Percentiles rank a stretch among this genome's conserved stretches.
Conservation (phyloP, 441 rosid species). For the Adansonia grandidieri region DNA sequence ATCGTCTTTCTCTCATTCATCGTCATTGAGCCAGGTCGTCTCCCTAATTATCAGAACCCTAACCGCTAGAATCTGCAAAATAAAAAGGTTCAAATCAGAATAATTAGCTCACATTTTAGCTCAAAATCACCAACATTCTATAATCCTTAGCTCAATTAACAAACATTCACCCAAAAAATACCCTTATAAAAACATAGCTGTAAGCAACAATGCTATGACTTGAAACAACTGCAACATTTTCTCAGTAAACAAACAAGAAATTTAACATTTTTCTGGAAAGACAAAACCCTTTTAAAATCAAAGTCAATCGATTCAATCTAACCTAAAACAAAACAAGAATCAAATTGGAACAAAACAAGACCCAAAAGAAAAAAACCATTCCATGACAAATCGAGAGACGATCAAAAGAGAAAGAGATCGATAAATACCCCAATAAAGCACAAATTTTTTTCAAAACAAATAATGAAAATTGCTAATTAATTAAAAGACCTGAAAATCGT, state of each 20-base stretch:
- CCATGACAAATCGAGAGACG: not conserved
- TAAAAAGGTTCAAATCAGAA: constrained; percentile 3
- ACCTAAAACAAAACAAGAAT: not conserved
- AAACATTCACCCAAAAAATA: not conserved
- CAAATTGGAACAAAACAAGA: not conserved
- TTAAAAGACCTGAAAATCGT: constrained; percentile 19
- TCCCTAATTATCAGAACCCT: constrained; percentile 24
- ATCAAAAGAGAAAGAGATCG: constrained; percentile 11
- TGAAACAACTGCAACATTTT: not conserved
- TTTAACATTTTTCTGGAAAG: not conserved
- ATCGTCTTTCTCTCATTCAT: constrained; percentile 50
- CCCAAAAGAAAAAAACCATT: not conserved
- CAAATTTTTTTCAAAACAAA: not conserved
- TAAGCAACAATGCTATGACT: not conserved
- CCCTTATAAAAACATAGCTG: not conserved
- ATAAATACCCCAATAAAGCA: not conserved
- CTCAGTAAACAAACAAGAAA: not conserved
- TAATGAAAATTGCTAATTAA: not conserved
- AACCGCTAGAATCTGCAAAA: constrained; percentile 27
- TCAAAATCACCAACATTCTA: constrained; percentile 7
- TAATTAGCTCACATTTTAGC: constrained; percentile 6
- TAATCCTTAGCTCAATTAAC: not conserved
- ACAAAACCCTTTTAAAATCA: not conserved
- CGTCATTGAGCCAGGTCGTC: constrained; percentile 34
- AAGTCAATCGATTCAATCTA: constrained; percentile 5